Conservation (phyloP, 805 yeast genomes). For the Yarrowia divulgata region DNA sequence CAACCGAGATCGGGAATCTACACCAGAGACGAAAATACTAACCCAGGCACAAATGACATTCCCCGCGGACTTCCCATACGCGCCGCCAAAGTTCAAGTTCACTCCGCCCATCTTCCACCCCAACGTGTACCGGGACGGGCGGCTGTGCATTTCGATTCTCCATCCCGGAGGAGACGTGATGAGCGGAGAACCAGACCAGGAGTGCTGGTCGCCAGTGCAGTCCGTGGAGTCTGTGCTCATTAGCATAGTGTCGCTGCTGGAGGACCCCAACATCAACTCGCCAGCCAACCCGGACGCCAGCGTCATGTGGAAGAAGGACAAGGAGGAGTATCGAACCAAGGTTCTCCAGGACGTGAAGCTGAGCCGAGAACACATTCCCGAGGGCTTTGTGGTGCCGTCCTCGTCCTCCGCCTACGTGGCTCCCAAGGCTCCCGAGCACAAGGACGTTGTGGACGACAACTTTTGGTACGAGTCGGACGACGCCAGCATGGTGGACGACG, state of each 20-base stretch:
- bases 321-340: constrained; percentile 73
- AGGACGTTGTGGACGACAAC: constrained; percentile 75
- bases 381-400: constrained; percentile 82
- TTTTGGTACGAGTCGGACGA: constrained; percentile 83
- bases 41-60: constrained; percentile 83
- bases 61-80: constrained; percentile 88
- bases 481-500: constrained; percentile 56
- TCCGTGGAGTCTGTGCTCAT: constrained; percentile 90
- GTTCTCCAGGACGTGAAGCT: constrained; percentile 74
- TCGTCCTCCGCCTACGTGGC: constrained; percentile 64
- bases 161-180: constrained; percentile 92
- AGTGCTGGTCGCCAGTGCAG: constrained; percentile 81
- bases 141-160: constrained; percentile 89
- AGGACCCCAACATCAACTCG: constrained; percentile 90
- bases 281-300: constrained; percentile 98
- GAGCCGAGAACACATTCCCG: constrained; percentile 85
- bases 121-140: constrained; percentile 91
- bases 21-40: not conserved
- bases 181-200: constrained; percentile 89
- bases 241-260: constrained; percentile 86
- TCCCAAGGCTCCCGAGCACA: constrained; percentile 50
- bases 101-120: constrained; percentile 95
- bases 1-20: constrained; percentile 24
- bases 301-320: constrained; percentile 83
- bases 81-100: constrained; percentile 92